phyloP scores from a whole-genome alignment of 2,329 filamentous ascomycete species.

The Phoma herbarum region DNA sequence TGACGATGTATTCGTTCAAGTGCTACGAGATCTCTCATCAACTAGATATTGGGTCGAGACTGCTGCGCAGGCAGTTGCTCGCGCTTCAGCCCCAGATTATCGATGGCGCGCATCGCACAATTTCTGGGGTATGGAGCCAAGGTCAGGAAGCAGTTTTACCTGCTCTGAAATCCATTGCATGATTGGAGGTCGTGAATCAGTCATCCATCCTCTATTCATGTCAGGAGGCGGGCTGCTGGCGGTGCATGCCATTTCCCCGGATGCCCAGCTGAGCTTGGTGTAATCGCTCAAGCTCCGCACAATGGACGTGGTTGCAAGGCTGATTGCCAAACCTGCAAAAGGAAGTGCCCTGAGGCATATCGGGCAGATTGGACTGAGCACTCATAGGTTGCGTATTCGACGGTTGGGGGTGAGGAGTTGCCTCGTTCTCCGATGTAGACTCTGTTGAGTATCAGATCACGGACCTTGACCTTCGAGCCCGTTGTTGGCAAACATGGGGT shows the following conservation, averaged over 20 bases:
- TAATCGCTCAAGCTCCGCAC: slow-evolving; percentile 18
- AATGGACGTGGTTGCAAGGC: slow-evolving; percentile 19
- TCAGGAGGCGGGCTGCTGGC: slow-evolving; percentile 8
- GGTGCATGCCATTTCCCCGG: slow-evolving; percentile 4
- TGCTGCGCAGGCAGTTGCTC: background rate
- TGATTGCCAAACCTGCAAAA: slow-evolving; percentile 15
- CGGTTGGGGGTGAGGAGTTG: slow-evolving; percentile 4
- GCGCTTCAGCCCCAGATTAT: background rate
- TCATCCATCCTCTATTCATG: background rate
- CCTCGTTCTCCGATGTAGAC: slow-evolving; percentile 16
- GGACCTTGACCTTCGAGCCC: slow-evolving; percentile 31
- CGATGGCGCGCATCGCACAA: background rate
- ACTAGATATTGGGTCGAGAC: background rate
- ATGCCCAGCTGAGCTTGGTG: slow-evolving; percentile 15
- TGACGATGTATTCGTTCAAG: too few species aligned
- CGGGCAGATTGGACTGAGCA: slow-evolving; percentile 1
- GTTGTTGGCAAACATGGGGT: slow-evolving; percentile 29
- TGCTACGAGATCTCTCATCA: background rate
- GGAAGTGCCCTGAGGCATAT: slow-evolving; percentile 4
- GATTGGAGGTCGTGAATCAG: background rate
- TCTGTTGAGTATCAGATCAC: slow-evolving; percentile 24
- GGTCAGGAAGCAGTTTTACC: background rate
- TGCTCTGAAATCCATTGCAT: background rate
- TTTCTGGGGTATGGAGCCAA: background rate
- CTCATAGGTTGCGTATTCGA: slow-evolving; percentile 3